Conservation (phyloP, 495 filamentous ascomycete species). For the Neurospora tetraspora region DNA sequence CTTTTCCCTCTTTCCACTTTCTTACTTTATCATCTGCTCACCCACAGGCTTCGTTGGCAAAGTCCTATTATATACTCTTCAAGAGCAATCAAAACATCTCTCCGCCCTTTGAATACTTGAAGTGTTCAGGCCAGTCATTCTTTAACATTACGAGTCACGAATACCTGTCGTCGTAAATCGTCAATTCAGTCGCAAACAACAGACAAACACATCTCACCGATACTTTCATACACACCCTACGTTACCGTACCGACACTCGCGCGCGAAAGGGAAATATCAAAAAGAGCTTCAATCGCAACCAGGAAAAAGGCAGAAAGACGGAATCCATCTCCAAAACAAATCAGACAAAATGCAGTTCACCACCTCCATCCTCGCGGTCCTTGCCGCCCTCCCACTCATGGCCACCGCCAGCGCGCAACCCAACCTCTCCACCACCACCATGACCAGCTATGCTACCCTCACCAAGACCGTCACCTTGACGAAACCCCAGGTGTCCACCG, state of each 20-base stretch:
- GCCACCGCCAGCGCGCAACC: conserved; percentile 23
- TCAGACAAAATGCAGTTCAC: not conserved
- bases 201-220: conserved; percentile 21
- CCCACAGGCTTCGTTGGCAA: conserved; percentile 48
- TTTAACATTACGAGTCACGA: conserved; percentile 3
- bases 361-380: conserved; percentile 26
- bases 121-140: conserved; percentile 32
- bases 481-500: conserved; percentile 23
- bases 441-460: conserved; percentile 40
- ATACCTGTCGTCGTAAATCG: not conserved
- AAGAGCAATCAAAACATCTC: conserved; percentile 5
- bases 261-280: not conserved
- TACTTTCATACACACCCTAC: conserved; percentile 1
- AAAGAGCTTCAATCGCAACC: not conserved
- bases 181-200: conserved; percentile 4
- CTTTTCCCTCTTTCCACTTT: conserved; percentile 1
- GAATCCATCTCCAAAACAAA: not conserved
- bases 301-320: not conserved
- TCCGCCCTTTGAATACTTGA: conserved; percentile 29
- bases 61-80: conserved; percentile 27
- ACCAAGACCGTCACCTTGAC: conserved; percentile 43
- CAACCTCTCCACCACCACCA: conserved; percentile 25
- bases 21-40: conserved; percentile 10
- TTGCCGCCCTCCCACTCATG: conserved; percentile 25
- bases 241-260: not conserved